phyloP scores from a whole-genome alignment of 2,329 filamentous ascomycete genomes.

The Nemania sp. region DNA sequence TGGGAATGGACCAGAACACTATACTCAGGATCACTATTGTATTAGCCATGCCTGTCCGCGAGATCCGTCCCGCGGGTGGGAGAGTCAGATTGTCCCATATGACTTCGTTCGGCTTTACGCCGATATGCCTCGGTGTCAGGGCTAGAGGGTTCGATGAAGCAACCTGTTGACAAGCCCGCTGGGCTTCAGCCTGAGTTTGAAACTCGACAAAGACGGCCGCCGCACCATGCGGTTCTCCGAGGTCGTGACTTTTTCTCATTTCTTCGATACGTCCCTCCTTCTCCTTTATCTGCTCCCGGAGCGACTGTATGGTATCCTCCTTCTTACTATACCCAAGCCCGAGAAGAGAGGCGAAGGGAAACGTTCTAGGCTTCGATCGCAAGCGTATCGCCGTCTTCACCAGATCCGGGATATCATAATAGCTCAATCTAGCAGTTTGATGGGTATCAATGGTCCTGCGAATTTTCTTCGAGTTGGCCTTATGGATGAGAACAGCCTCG shows the following conservation, averaged over 20 bases:
- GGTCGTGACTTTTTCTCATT: conserved; percentile 40
- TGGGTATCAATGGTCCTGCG: conserved; percentile 25
- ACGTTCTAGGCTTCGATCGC: conserved; percentile 65
- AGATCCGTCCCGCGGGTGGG: conserved; percentile 40
- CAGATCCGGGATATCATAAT: conserved; percentile 32
- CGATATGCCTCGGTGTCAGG: conserved; percentile 44
- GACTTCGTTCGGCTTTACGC: conserved; percentile 77
- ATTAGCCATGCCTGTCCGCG: conserved; percentile 58
- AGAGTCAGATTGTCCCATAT: conserved; percentile 80
- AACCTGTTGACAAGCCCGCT: conserved; percentile 73
- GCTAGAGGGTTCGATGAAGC: conserved; percentile 33
- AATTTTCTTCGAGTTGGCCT: conserved; percentile 67
- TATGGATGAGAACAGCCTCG: conserved; percentile 79
- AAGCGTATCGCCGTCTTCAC: conserved; percentile 36
- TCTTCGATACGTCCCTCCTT: conserved; percentile 46
- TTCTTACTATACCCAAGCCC: conserved; percentile 60
- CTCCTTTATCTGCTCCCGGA: conserved; percentile 64
- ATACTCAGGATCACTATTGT: conserved; percentile 73
- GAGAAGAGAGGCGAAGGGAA: conserved; percentile 47
- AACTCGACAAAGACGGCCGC: conserved; percentile 94
- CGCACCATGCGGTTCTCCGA: conserved; percentile 42
- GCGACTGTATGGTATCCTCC: conserved; percentile 89
- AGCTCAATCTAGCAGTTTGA: conserved; percentile 17
- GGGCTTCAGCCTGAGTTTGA: conserved; percentile 77
- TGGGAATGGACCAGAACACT: conserved; percentile 80